Evolutionary conservation across 2,329 filamentous ascomycete genomes (phyloP).

Genomic region (Zymoseptoria passerinii): DNA sequence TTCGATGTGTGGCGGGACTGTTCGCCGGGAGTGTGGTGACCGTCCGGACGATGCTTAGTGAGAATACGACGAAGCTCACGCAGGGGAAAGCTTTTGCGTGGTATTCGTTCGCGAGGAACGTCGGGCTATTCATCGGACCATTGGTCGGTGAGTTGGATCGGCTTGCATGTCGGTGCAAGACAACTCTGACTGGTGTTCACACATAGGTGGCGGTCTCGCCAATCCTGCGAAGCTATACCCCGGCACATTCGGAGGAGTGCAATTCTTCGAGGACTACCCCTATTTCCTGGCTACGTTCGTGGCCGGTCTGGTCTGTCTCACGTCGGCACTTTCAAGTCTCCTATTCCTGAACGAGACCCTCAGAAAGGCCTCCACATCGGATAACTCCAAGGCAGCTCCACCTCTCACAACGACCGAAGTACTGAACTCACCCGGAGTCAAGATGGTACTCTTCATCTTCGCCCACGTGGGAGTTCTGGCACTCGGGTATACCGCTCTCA

Average conservation of each 20-base stretch:
- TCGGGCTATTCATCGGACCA: conserved; percentile 67
- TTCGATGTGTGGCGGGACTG: conserved; percentile 61
- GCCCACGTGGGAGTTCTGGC: conserved; percentile 60
- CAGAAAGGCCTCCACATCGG: conserved; percentile 1
- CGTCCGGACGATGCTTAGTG: conserved; percentile 67
- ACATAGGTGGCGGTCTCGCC: conserved; percentile 56
- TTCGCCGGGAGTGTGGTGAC: conserved; percentile 69
- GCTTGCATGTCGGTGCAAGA: not conserved
- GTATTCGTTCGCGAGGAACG: conserved; percentile 64
- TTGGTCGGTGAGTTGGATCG: conserved; percentile 39
- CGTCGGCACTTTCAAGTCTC: conserved; percentile 43
- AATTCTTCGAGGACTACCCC: conserved; percentile 56
- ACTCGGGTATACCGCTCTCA: conserved; percentile 61
- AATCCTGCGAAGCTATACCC: conserved; percentile 59
- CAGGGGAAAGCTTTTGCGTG: conserved; percentile 67
- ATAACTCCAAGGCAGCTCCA: conserved; percentile 9
- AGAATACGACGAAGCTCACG: conserved; percentile 60
- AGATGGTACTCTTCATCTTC: conserved; percentile 58
- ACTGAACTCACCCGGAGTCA: conserved; percentile 48
- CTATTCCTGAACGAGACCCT: conserved; percentile 49
- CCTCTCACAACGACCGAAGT: conserved; percentile 27
- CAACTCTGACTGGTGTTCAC: not conserved
- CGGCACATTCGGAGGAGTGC: conserved; percentile 44
- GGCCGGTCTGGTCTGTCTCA: conserved; percentile 47
- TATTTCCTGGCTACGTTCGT: conserved; percentile 59